Evolutionary conservation across 2,329 filamentous ascomycete genomes (phyloP), one percentile per base, ranked within the genome.

Genomic region (Pseudogymnoascus verrucosus): DNA sequence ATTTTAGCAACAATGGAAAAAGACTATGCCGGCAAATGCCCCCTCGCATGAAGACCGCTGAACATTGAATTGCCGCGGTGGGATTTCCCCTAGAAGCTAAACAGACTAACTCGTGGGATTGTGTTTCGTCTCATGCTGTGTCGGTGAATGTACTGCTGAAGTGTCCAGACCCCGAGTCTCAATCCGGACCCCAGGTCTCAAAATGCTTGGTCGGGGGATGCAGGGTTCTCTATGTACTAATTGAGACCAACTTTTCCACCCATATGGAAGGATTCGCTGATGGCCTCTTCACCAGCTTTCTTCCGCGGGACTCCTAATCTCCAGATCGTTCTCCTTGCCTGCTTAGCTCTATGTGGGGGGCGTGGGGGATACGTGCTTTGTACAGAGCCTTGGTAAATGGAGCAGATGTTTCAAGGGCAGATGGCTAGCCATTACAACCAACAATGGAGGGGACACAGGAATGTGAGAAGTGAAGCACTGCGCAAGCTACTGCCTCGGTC

Each of bases 211-310:
- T 21, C 28, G 5, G 11, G 7, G 26, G n/a, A 23, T 19, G 26
- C 47, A 54, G 26, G 47, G 47, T 54, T 54, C 47, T 54, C 47
- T 34, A 36, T 57, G 51, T 57, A 57, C 28, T 57, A 16, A 34
- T 8, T 57, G 51, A 57, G 14, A 57, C 51, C 28, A 12, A 10
- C 10, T 34, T 34, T 10, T 10, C 51, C 19, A 21, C 8, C 26
- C 26, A 57, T 34, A 57, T 19, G 16, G 28, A 34, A 34, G 28
- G 51, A 57, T 34, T 16, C 8, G n/a, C n/a, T 16, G 12, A 31
- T 54, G 14, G 5, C 12, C 51, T 34, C n/a, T 57, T 21, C 5
- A 19, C 51, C 28, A 34, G 8, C 26, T 57, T 57, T 36, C 28
- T 3, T 34, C 28, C 14, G 11, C 16, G n/a, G 10, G 28, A 14